phyloP scores from a whole-genome alignment of 306 rosid species.

The Castanea mollissima region DNA sequence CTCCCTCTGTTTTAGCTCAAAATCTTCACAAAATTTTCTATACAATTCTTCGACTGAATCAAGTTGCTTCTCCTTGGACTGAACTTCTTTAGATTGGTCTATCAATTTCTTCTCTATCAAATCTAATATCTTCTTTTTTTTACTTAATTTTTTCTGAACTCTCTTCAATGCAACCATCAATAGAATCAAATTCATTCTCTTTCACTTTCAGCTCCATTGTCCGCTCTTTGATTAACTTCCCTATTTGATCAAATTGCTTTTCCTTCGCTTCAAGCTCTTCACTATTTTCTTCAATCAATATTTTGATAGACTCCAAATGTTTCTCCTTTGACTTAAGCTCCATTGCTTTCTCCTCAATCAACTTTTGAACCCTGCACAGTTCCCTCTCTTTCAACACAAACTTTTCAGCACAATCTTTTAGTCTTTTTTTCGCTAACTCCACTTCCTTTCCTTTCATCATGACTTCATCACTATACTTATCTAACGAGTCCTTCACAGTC shows the following conservation, averaged over 20 bases:
- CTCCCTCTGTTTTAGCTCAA: conserved; percentile 29
- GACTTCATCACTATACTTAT: not conserved
- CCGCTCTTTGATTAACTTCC: conserved; percentile 20
- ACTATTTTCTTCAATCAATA: conserved; percentile 25
- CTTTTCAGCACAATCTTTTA: not conserved
- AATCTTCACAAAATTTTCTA: conserved; percentile 6
- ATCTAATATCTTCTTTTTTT: conserved; percentile 5
- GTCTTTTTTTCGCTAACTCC: not conserved
- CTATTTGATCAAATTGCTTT: conserved; percentile 7
- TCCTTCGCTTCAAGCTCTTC: conserved; percentile 35
- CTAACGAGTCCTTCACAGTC: not conserved
- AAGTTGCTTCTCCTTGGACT: conserved; percentile 31
- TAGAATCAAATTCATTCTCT: conserved; percentile 18
- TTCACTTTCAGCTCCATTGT: conserved; percentile 19
- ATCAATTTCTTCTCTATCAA: conserved; percentile 8
- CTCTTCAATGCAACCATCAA: conserved; percentile 13
- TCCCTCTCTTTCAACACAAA: conserved; percentile 8
- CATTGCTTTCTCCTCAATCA: conserved; percentile 6
- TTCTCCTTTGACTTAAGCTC: conserved; percentile 18
- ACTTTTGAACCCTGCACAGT: conserved; percentile 3
- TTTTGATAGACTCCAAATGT: conserved; percentile 3
- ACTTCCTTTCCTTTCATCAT: conserved; percentile 10
- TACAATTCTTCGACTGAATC: conserved; percentile 6
- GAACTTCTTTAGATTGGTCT: conserved; percentile 32
- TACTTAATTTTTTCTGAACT: not conserved